Base-by-base conservation (phyloP, 2,329 filamentous ascomycete species). In the Ophiostoma triangulosporum region DNA sequence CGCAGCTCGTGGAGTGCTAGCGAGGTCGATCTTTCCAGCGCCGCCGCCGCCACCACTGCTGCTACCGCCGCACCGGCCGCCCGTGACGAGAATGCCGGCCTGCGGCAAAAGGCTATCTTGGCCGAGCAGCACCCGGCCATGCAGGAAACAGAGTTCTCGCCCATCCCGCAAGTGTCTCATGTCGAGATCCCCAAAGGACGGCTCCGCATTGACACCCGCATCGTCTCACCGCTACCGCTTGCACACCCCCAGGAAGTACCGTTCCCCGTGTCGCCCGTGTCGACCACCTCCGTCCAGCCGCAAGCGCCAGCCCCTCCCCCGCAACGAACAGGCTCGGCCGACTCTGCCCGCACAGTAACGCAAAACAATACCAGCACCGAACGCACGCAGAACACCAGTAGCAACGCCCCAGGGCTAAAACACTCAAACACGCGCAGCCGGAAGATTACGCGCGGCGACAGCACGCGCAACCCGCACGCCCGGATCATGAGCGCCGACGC, bases 71-170 rank as follows among this genome's bases (percentile, higher is more conserved):
- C 40, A 12, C n/a, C 45, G 20, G 29, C 26, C 7, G 43, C 9
- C 2, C 9, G 9, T n/a, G 27, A 11, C 46, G 17, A 35, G 3
- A 33, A 17, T n/a, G 22, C 2, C 7, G n/a, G 57, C 17, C 52
- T 64, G 11, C 64, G 60, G 12, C 59, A 63, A 32, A 56, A 59
- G 20, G 57, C 62, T 4, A 31, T 51, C 38, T 57, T 59, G 3
- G 57, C 54, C 22, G 60, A 57, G 1, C 57, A 52, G 33, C 63
- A 65, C 48, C 64, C 63, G 9, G 56, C 58, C 4, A 22, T 48
- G 12, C 38, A 48, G 14, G 48, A n/a, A n/a, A n/a, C n/a, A n/a
- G n/a, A n/a, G n/a, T n/a, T n/a, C n/a, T n/a, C n/a, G n/a, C n/a
- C n/a, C n/a, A n/a, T n/a, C n/a, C n/a, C 24, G 8, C 14, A 26